These are phyloP conservation scores for Adenanthera pavonina DNA, from an alignment of 306 rosid genomes.

Conservation along the genomic window DNA sequence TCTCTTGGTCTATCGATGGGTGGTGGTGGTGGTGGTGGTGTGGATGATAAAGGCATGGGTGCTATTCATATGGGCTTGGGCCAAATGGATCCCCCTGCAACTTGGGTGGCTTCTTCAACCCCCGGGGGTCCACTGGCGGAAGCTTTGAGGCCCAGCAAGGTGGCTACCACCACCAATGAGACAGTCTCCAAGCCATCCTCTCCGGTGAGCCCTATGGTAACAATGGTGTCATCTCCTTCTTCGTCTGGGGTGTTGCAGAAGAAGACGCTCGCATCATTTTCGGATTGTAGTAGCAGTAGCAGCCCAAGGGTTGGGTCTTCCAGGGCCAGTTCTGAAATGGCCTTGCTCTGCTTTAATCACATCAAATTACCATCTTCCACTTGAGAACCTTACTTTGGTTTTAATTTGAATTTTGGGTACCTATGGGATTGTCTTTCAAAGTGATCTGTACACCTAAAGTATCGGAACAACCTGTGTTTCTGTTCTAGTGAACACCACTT, in stretches of 20 bases:
- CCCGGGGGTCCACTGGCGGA: constrained; percentile 84
- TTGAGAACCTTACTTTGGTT: not conserved
- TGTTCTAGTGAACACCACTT: constrained; percentile 34
- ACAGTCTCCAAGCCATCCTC: constrained; percentile 54
- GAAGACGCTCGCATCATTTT: constrained; percentile 61
- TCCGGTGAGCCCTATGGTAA: constrained; percentile 47
- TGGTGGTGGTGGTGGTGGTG: not conserved
- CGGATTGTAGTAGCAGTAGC: constrained; percentile 76
- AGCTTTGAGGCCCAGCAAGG: constrained; percentile 63
- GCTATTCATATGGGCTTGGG: constrained; percentile 51
- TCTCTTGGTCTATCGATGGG: constrained; percentile 70
- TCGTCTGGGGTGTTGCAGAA: constrained; percentile 77
- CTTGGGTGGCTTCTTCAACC: constrained; percentile 49
- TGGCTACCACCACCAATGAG: constrained; percentile 37
- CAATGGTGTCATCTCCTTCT: constrained; percentile 61
- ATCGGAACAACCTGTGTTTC: constrained; percentile 30
- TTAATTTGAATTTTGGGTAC: not conserved
- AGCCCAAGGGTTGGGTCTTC: constrained; percentile 61
- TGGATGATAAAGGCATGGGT: constrained; percentile 43
- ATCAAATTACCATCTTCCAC: constrained; percentile 36
- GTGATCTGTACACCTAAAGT: constrained; percentile 14
- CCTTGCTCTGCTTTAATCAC: constrained; percentile 49
- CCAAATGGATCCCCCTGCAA: constrained; percentile 44
- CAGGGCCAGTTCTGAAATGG: constrained; percentile 56
- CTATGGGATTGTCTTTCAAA: not conserved